Conservation (phyloP, 2,329 filamentous ascomycete genomes). For the Paraphoma sp. region DNA sequence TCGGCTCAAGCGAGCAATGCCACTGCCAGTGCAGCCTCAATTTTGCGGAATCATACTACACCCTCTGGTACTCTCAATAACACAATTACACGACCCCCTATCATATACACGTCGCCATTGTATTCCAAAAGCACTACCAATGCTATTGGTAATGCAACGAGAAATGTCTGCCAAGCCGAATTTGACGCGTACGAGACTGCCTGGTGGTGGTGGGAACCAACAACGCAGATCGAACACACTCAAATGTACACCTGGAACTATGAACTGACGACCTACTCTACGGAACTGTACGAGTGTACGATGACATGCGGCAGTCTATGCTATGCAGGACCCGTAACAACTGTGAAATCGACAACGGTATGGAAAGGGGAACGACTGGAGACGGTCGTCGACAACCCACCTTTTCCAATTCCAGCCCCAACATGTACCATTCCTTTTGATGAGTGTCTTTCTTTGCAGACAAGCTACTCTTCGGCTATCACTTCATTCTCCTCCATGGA, state of each 20-base stretch:
- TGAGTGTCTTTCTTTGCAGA: slow-evolving; percentile 15
- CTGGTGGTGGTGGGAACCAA: neutral
- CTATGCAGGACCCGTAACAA: slow-evolving; percentile 17
- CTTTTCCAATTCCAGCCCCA: slow-evolving; percentile 12
- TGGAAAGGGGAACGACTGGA: neutral
- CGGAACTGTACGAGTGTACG: slow-evolving; percentile 13
- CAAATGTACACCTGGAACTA: slow-evolving; percentile 4
- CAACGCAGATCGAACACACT: neutral
- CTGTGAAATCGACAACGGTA: slow-evolving; percentile 6
- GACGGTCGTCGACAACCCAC: neutral
- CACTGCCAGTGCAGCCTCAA: too few species aligned
- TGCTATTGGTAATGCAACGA: slow-evolving; percentile 1
- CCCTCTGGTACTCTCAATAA: neutral
- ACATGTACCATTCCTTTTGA: slow-evolving; percentile 19
- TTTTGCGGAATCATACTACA: neutral
- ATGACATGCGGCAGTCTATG: slow-evolving; percentile 19
- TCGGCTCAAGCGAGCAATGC: neutral
- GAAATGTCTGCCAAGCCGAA: slow-evolving; percentile 7
- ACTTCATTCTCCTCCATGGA: slow-evolving; percentile 6
- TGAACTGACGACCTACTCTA: slow-evolving; percentile 6
- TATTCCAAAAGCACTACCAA: slow-evolving; percentile 1
- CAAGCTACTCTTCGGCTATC: slow-evolving; percentile 13
- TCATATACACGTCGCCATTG: neutral
- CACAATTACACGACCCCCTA: slow-evolving; percentile 1
- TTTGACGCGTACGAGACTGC: slow-evolving; percentile 3